A percentile compares a stretch with the other conserved stretches of the same genome.
phyloP scores from a whole-genome alignment of 2,329 filamentous ascomycete species.

The Aspergillus jensenii region DNA sequence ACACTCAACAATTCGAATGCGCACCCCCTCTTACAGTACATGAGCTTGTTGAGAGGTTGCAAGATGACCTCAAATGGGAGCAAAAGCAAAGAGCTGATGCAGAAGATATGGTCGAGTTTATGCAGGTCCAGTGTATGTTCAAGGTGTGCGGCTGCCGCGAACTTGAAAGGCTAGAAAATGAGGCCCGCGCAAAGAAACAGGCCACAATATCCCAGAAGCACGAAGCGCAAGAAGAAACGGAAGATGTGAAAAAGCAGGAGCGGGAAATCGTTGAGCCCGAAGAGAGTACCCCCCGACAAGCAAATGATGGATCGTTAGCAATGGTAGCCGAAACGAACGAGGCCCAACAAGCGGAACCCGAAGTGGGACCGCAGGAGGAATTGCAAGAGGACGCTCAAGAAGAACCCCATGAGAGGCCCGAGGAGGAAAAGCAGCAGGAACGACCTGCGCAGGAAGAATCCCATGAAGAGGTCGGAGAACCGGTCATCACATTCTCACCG shows the following conservation, averaged over 20 bases:
- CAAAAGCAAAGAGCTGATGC: conserved; percentile 51
- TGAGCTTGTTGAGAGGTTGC: conserved; percentile 45
- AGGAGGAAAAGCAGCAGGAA: background rate
- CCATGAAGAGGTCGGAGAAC: conserved; percentile 29
- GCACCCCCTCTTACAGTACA: conserved; percentile 32
- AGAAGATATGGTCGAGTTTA: conserved; percentile 55
- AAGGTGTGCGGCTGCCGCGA: conserved; percentile 48
- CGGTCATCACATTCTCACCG: conserved; percentile 43
- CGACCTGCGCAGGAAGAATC: background rate
- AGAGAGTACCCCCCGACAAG: background rate
- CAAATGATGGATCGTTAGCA: background rate
- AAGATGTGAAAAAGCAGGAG: background rate
- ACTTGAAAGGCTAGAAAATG: conserved; percentile 43
- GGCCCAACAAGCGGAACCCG: background rate
- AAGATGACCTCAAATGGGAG: conserved; percentile 54
- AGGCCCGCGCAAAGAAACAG: conserved; percentile 38
- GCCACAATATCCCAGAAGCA: conserved; percentile 27
- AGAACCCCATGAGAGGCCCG: background rate
- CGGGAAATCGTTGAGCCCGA: background rate
- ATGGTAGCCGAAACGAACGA: background rate
- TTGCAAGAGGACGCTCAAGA: conserved; percentile 3
- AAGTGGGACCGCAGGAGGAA: conserved; percentile 1
- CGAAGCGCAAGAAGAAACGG: background rate
- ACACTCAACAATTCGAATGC: conserved; percentile 23
- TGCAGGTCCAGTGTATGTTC: conserved; percentile 52